Percentiles rank a stretch among this genome's conserved stretches.
phyloP scores from a whole-genome alignment of 148 eudicot genomes.

The Fagopyrum homotropicum region DNA sequence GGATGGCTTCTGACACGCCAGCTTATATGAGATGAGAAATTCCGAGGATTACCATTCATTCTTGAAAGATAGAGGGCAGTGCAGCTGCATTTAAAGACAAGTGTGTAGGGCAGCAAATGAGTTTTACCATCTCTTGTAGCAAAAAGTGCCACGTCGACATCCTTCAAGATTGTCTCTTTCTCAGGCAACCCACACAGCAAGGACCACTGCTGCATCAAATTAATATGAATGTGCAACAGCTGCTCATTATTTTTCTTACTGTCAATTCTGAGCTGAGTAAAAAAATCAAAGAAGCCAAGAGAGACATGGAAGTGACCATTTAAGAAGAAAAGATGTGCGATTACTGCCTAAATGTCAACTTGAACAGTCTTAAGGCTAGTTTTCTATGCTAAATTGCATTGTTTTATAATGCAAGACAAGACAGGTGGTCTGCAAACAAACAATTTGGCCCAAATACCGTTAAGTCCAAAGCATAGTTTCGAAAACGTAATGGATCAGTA shows the following conservation, averaged over 20 bases:
- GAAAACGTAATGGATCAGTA: no score
- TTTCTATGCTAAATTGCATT: background rate
- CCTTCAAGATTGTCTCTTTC: background rate
- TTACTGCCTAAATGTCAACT: background rate
- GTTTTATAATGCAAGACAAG: background rate
- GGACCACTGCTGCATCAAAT: slow-evolving; percentile 9
- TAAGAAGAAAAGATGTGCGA: background rate
- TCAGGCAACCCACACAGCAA: background rate
- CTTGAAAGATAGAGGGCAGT: no score
- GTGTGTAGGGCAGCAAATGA: no score
- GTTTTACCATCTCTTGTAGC: slow-evolving; percentile 7
- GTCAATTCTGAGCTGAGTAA: background rate
- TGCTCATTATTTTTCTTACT: background rate
- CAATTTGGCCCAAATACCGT: no score
- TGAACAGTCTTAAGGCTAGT: background rate
- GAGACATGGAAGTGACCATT: background rate
- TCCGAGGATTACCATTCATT: no score
- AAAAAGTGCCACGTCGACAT: background rate
- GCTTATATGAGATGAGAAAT: no score
- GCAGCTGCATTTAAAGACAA: no score
- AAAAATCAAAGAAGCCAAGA: background rate
- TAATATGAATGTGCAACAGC: background rate
- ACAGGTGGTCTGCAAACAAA: background rate
- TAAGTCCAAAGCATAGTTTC: no score
- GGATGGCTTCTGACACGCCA: slow-evolving; percentile 12